Conservation (phyloP, 345 rosid genomes). For the Trapa incisa region DNA sequence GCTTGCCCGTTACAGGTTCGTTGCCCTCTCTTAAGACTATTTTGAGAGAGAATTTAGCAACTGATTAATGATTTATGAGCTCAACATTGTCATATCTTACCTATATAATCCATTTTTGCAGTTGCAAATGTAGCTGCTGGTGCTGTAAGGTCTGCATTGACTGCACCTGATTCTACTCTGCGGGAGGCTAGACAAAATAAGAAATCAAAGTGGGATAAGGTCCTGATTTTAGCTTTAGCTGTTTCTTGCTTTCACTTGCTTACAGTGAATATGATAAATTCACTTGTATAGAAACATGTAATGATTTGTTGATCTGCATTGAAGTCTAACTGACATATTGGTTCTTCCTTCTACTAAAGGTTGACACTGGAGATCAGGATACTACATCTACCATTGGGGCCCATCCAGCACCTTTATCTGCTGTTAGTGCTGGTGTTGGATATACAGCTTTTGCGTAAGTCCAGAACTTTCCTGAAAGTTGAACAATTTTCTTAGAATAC, state of each 20-base stretch:
- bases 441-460: constrained; percentile 86
- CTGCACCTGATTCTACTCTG: constrained; percentile 28
- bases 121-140: constrained; percentile 26
- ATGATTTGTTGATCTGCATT: neutral
- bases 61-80: neutral
- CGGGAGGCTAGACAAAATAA: constrained; percentile 73
- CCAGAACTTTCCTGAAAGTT: neutral
- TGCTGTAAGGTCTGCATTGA: constrained; percentile 31
- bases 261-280: neutral
- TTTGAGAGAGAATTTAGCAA: too few species aligned
- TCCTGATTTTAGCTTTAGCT: constrained; percentile 12
- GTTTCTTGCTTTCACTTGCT: neutral
- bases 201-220: constrained; percentile 97
- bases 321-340: neutral
- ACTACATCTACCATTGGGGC: constrained; percentile 41
- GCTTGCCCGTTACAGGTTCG: constrained; percentile 53
- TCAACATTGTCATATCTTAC: neutral
- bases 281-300: neutral
- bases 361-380: constrained; percentile 66
- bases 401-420: constrained; percentile 47
- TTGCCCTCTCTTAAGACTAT: neutral
- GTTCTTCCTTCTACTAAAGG: constrained; percentile 28
- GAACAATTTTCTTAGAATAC: neutral
- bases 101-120: constrained; percentile 13
- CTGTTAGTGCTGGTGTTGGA: constrained; percentile 73